Conservation (phyloP, 2,329 filamentous ascomycete species). For the Fusarium napiforme region DNA sequence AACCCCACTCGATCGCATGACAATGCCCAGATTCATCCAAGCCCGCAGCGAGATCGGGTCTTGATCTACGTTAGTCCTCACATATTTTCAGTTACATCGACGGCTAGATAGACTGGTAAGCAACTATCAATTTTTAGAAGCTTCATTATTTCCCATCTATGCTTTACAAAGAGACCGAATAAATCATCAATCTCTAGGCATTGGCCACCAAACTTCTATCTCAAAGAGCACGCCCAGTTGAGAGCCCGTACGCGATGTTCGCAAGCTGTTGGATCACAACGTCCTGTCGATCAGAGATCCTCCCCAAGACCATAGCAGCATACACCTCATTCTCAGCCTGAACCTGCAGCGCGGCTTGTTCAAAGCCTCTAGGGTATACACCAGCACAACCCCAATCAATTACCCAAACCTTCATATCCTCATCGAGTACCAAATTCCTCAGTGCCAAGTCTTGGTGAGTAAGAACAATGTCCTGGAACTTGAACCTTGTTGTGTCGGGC, state of each 20-base stretch:
- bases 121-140: no score
- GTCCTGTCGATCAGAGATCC: rapidly evolving
- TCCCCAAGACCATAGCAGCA: rapidly evolving
- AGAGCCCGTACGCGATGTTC: rapidly evolving
- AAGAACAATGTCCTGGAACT: rapidly evolving
- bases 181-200: no score
- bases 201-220: no score
- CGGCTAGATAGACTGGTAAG: rapidly evolving
- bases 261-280: rapidly evolving
- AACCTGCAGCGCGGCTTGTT: not conserved
- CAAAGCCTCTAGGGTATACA: rapidly evolving
- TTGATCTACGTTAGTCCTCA: rapidly evolving
- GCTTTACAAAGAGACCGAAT: no score
- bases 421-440: not conserved
- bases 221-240: not conserved
- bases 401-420: rapidly evolving
- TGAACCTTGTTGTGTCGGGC: rapidly evolving
- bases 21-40: not conserved
- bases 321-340: rapidly evolving
- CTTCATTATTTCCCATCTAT: no score
- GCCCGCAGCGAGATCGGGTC: not conserved
- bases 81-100: rapidly evolving
- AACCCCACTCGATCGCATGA: not conserved
- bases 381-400: not conserved
- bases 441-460: not conserved